Evolutionary conservation across 805 yeast genomes (phyloP), one percentile per base, ranked within the genome.

Genomic region (Starmerella khaoyaiensis): DNA sequence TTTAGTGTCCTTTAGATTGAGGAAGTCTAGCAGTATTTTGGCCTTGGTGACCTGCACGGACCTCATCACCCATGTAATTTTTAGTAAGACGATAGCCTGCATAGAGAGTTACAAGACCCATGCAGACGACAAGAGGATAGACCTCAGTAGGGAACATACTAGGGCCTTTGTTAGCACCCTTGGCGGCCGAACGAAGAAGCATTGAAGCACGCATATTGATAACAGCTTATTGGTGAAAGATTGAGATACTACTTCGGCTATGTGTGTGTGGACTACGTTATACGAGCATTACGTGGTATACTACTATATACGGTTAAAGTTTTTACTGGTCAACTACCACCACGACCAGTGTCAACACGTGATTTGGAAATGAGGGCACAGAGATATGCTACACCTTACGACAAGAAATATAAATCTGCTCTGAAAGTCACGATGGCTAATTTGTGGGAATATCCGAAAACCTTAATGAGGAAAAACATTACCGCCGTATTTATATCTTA

Each of bases 31-130:
- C 31, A n/a, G 49, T 43, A 31, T 41, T 39, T 36, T 42, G 26
- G 23, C 40, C 42, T 46, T 49, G 52, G 50, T 49, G 54, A 28
- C 46, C 47, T 19, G 37, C 29, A 31, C 54, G 54, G 21, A 44
- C 48, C 9, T 42, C 46, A 24, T 47, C 50, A 27, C 20, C 22
- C 39, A 33, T 28, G 40, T 49, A 46, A 46, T 47, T 49, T 32
- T 16, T n/a, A 34, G 19, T n/a, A 8, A 49, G 39, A 15, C 52
- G 46, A 45, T 37, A 48, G 29, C 37, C 44, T 20, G 51, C 51
- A 25, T n/a, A 31, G 23, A 24, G 35, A 18, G 39, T 19, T 18
- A 50, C 52, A 21, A 34, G 35, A 21, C 41, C 47, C 43, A 42
- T 42, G 41, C 39, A 40, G 31, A 41, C 27, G 21, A 48, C n/a